Base-by-base conservation (phyloP, 75 land plant genomes). In the Larix kaempferi region DNA sequence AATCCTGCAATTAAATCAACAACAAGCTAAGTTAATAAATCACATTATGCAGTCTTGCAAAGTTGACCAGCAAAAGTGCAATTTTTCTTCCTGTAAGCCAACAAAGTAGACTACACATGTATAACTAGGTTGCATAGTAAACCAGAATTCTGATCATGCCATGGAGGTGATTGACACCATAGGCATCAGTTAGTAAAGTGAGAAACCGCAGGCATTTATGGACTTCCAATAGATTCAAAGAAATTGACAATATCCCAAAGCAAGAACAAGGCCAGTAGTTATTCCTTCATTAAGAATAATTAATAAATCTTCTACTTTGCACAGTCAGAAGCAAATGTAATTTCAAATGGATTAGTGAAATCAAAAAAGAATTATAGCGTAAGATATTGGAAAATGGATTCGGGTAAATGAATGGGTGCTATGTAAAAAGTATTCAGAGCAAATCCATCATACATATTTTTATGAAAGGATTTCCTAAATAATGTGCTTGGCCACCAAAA, bases 1-100 rank as follows among this genome's bases (percentile, higher is more conserved):
- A 73, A 73, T 73, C 75, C 56, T 56, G 56, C 39, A 54, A 56
- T 49, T 73, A 14, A 73, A 25, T 49, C 29, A 52, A 73, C 55
- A 56, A 73, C 35, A 27, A 54, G 35, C 8, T 5, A 60, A 60
- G n/a, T 22, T 22, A 60, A 19, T 5, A 21, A 60, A 19, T 60
- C 23, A 23, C 62, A 60, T 60, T 21, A 60, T 60, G 22, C 6
- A 60, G 21, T 21, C 62, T 21, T 60, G 62, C 8, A 19, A 60
- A 60, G 21, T 19, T 21, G n/a, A 60, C 8, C 22, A 60, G 7
- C 21, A 60, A 60, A 60, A 60, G 6, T 21, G 62, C 62, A 60
- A 2, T 60, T 22, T 60, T 60, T 22, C 21, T 60, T 60, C 8
- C 23, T 21, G 62, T 21, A 21, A 22, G 62, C 23, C 62, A 60